These are phyloP conservation scores for Panaeolus papilionaceus DNA, from an alignment of 768 basidiomycete species.

Conservation along the genomic window DNA sequence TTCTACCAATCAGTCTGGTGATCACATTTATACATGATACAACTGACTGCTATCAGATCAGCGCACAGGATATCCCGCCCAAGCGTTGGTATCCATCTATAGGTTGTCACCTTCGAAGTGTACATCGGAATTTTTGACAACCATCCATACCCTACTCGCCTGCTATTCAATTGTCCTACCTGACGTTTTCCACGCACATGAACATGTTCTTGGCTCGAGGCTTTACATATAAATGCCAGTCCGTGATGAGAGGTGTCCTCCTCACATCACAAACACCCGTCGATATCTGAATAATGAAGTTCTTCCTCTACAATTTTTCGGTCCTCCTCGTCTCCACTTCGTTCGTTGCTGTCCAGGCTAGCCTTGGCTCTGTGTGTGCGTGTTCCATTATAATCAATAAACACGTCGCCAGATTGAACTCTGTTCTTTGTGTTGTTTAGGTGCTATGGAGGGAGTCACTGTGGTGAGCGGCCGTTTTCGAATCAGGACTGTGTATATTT, in stretches of 20 bases:
- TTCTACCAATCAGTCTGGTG: no score
- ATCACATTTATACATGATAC: no score
- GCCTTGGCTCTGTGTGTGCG: neutral
- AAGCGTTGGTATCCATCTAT: neutral
- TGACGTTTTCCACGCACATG: neutral
- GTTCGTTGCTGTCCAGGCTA: neutral
- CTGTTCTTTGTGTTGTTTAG: neutral
- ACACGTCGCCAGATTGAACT: neutral
- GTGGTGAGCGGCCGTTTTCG: neutral
- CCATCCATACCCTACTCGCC: conserved; percentile 1
- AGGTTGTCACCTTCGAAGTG: neutral
- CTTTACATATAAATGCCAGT: no score
- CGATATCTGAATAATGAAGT: neutral
- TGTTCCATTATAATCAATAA: no score
- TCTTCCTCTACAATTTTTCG: neutral
- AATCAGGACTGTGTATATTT: no score
- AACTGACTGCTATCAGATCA: neutral
- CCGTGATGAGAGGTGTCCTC: no score
- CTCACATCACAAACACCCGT: no score
- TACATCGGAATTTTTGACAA: neutral
- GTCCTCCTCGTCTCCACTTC: neutral
- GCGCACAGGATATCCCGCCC: neutral
- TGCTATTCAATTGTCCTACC: neutral
- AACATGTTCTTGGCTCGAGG: neutral
- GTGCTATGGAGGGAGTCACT: neutral